phyloP scores from a whole-genome alignment of 129 eudicot species.

The Artemisia tridentata region DNA sequence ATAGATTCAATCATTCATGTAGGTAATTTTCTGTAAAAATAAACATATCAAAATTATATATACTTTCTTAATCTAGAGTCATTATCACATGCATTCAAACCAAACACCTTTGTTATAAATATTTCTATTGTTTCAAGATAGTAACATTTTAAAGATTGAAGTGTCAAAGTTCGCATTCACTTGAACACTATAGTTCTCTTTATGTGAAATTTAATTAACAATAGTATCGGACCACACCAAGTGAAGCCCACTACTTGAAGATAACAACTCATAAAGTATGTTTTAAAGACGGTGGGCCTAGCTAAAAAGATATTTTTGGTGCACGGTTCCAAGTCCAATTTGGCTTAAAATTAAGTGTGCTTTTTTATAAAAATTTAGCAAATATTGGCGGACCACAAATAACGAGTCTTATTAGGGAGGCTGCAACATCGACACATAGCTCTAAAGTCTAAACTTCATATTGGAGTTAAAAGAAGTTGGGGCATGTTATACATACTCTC shows the following conservation, averaged over 20 bases:
- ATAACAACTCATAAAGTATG: slow-evolving; percentile 15
- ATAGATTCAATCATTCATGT: no score
- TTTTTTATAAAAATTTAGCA: slow-evolving; percentile 4
- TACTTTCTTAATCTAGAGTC: no score
- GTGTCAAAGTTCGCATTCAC: background rate
- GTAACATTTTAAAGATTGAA: background rate
- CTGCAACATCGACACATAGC: no score
- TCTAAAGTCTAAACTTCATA: no score
- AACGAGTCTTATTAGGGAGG: background rate
- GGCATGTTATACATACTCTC: no score
- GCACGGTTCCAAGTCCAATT: slow-evolving; percentile 12
- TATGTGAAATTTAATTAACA: background rate
- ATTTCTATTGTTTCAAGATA: no score
- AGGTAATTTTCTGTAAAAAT: no score
- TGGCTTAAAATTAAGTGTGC: background rate
- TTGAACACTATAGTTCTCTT: background rate
- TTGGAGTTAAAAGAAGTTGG: background rate
- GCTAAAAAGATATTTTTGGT: slow-evolving; percentile 5
- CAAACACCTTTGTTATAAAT: no score
- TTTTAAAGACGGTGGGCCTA: slow-evolving; percentile 23
- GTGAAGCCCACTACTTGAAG: slow-evolving; percentile 14
- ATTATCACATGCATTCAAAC: no score
- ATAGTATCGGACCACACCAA: slow-evolving; percentile 1
- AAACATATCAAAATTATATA: no score
- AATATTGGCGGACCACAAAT: slow-evolving; percentile 14